Evolutionary conservation across 2,329 filamentous ascomycete species (phyloP), one percentile per base, ranked within the genome.

Genomic region (Penicillium sp.): DNA sequence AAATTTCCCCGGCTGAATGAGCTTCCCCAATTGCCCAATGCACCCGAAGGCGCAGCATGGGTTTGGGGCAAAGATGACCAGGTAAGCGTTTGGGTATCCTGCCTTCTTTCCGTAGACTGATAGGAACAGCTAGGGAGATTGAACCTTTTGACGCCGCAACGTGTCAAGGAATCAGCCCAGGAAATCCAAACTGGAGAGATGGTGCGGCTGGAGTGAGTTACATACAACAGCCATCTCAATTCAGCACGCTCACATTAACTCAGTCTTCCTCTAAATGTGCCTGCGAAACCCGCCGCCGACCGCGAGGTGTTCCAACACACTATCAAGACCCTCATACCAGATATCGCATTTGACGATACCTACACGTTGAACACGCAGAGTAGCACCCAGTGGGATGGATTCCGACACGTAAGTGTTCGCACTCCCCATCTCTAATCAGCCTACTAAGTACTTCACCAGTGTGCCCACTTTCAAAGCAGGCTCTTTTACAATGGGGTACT

Each of bases 61-160:
- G 78, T 83, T 24, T 85, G 82, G 82, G 82, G 82, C 12, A 72
- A 79, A 38, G 72, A 82, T 62, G 81, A 83, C 59, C 70, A 75
- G 57, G 75, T 81, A 58, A n/a, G 60, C 57, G 24, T 29, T 12
- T 28, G 15, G 2, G 24, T 21, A 34, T 33, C 7, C n/a, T 16
- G 18, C 4, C 16, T 39, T 42, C 26, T 45, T 38, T 31, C 33
- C 9, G 39, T 9, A 26, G 7, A 21, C 7, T 41, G 24, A 4
- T 36, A 6, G 2, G 6, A 36, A 13, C 44, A 67, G 62, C 55
- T 71, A 45, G 63, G 68, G 70, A 74, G 81, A 42, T 62, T 84
- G 41, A 84, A 85, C 52, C 76, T 84, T 8, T 70, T 84, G 15
- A 85, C 81, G 0, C 81, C 81, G 0, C 67, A 73, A 4, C 73